These are phyloP conservation scores for Hypoxylon sp. DNA, from an alignment of 2,329 filamentous ascomycete genomes.

Conservation along the genomic window DNA sequence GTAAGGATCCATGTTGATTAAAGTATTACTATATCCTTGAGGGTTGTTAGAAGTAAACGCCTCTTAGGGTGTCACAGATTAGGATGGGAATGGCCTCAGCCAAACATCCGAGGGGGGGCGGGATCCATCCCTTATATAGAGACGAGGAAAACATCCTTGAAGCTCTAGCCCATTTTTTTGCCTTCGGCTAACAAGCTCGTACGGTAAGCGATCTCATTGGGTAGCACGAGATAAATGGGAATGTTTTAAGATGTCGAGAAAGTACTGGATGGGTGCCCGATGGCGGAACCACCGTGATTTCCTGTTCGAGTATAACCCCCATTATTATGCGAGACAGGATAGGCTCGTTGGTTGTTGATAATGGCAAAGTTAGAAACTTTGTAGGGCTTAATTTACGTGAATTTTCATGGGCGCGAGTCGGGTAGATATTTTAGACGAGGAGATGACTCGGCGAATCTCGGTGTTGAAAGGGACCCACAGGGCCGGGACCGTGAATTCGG, in stretches of 20 bases:
- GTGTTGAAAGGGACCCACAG: conserved; percentile 41
- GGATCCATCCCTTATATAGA: conserved; percentile 43
- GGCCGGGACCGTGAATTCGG: conserved; percentile 40
- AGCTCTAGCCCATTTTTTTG: conserved; percentile 19
- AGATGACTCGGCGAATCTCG: conserved; percentile 45
- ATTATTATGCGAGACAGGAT: conserved; percentile 38
- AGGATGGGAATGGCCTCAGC: conserved; percentile 22
- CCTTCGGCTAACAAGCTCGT: conserved; percentile 13
- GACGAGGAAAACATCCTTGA: conserved; percentile 21
- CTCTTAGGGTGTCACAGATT: conserved; percentile 22
- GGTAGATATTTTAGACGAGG: conserved; percentile 29
- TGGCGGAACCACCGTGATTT: conserved; percentile 41
- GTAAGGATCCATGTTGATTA: conserved; percentile 34
- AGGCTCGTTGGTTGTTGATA: conserved; percentile 26
- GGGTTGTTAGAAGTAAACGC: conserved; percentile 12
- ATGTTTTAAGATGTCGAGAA: conserved; percentile 38
- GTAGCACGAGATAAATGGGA: conserved; percentile 17
- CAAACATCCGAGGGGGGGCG: conserved; percentile 30
- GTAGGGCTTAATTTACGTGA: conserved; percentile 37
- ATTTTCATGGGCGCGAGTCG: conserved; percentile 29
- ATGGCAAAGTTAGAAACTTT: conserved; percentile 27
- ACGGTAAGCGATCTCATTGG: conserved; percentile 33
- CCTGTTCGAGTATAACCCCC: conserved; percentile 34
- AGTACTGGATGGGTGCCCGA: conserved; percentile 37
- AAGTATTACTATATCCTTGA: conserved; percentile 30